Base-by-base conservation (phyloP, 1,284 basidiomycete species). In the Grifola frondosa region DNA sequence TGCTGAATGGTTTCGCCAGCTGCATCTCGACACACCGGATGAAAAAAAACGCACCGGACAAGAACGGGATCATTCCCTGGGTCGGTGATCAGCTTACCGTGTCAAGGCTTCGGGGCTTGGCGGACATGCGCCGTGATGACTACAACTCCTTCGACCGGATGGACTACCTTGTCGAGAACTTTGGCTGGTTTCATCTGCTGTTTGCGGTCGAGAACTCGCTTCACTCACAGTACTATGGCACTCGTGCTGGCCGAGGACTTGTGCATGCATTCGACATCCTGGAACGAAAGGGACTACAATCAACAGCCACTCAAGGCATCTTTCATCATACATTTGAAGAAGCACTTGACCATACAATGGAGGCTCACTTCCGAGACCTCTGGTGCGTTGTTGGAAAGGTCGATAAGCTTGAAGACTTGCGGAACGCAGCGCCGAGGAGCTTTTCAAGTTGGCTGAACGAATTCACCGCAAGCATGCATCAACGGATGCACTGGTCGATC, bases 101-200 rank as follows among this genome's bases (percentile, higher is more conserved):
- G 3, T 40, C 40, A 3, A 47, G 53, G 9, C 33, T 58, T 12
- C 53, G 51, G 1, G 51, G 52, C 2, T 28, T 59, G 6, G 4
- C 16, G 12, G 53, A 58, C 20, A 62, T 57, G 29, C 58, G 60
- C 0, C 48, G 51, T 3, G 59, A 68, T 10, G 67, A 71, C 38
- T 30, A 46, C 26, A 70, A 68, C 43, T 58, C 61, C 0, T 61
- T 58, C 37, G 64, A 69, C 7, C 54, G 61, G 1, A 40, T 66
- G n/a, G 66, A 69, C 30, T 65, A 50, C 29, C 25, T 61, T 6
- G 32, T 63, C 4, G 42, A 51, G 0, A 32, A 54, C 1, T 64
- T 61, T 29, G 67, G 69, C 5, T 70, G 65, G 64, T 54, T 70
- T 11, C 69, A 71, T 44, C 33, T 59, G 5, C 31, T 42, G 16